Evolutionary conservation across 768 basidiomycete species (phyloP).

Genomic region (Phylloporus sp.): DNA sequence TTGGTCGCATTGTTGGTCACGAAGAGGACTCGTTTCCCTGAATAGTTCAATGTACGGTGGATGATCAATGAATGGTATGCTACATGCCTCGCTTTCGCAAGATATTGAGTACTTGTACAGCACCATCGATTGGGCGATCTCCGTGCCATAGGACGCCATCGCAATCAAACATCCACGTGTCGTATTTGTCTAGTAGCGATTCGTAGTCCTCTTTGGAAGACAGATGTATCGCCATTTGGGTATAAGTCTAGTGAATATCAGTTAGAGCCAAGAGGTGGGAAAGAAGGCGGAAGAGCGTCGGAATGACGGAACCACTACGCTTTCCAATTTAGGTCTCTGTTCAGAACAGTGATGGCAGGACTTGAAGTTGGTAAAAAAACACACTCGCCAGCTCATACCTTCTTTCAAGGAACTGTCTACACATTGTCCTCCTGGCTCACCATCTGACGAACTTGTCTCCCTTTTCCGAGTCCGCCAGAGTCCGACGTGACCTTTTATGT

Average conservation of each 20-base stretch:
- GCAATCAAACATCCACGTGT: conserved; percentile 96
- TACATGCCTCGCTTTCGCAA: conserved; percentile 64
- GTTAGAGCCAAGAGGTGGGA: background rate
- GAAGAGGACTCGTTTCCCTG: conserved; percentile 82
- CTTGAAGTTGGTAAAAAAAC: background rate
- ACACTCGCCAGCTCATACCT: background rate
- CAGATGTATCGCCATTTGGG: conserved; percentile 22
- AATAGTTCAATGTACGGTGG: background rate
- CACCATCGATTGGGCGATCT: conserved; percentile 74
- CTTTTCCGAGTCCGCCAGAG: too few relatives aligned
- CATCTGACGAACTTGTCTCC: too few relatives aligned
- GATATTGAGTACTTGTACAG: conserved; percentile 65
- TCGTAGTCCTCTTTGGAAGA: conserved; percentile 44
- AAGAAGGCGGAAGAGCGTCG: background rate
- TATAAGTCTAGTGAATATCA: conserved; percentile 15
- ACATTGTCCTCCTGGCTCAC: background rate
- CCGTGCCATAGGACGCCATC: conserved; percentile 95
- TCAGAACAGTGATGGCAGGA: background rate
- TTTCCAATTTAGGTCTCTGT: conserved; percentile 21
- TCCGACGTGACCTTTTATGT: too few relatives aligned
- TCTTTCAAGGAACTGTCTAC: background rate
- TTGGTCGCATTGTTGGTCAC: conserved; percentile 98
- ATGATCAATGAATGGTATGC: conserved; percentile 2
- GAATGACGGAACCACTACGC: conserved; percentile 14
- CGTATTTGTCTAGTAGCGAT: conserved; percentile 59